Percentiles rank a stretch among this genome's conserved stretches.
Conservation (phyloP, 495 filamentous ascomycete species). For the Alectoria sarmentosa region DNA sequence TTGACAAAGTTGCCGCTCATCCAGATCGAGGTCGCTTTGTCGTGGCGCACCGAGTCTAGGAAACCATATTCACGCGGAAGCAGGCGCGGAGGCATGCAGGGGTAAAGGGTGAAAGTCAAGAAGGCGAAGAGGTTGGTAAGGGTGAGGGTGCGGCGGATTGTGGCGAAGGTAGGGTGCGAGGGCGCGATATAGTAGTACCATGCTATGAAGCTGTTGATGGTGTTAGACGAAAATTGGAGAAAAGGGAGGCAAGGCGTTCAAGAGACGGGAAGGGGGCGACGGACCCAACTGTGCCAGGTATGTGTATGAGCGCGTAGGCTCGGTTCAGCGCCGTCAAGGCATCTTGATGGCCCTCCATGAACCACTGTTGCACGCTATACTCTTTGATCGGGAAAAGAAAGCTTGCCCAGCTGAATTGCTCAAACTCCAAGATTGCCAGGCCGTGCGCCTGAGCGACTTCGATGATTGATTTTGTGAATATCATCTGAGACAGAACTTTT, state of each 20-base stretch:
- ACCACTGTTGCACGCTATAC: constrained; percentile 51
- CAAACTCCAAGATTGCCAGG: constrained; percentile 53
- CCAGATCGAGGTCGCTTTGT: constrained; percentile 54
- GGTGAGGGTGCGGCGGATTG: constrained; percentile 55
- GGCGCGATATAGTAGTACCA: constrained; percentile 61
- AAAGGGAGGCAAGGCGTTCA: not conserved
- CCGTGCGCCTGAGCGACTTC: constrained; percentile 60
- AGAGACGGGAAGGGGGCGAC: constrained; percentile 21
- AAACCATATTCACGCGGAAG: constrained; percentile 55
- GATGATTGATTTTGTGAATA: constrained; percentile 56
- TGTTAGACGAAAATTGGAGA: not conserved
- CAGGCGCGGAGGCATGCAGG: constrained; percentile 58
- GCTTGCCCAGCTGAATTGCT: constrained; percentile 46
- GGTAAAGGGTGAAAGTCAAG: constrained; percentile 53
- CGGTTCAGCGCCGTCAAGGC: constrained; percentile 54
- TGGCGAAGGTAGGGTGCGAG: constrained; percentile 46
- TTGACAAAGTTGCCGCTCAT: constrained; percentile 53
- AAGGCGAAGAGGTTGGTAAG: constrained; percentile 58
- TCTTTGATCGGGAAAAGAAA: constrained; percentile 52
- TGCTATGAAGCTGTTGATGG: constrained; percentile 46
- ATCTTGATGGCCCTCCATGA: constrained; percentile 47
- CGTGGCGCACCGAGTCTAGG: constrained; percentile 55
- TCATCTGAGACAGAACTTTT: constrained; percentile 49
- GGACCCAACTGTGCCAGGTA: constrained; percentile 59
- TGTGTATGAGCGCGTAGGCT: constrained; percentile 58